Base-by-base conservation (phyloP, 306 rosid species). In the cucumber (Cucumis sativus) region DNA sequence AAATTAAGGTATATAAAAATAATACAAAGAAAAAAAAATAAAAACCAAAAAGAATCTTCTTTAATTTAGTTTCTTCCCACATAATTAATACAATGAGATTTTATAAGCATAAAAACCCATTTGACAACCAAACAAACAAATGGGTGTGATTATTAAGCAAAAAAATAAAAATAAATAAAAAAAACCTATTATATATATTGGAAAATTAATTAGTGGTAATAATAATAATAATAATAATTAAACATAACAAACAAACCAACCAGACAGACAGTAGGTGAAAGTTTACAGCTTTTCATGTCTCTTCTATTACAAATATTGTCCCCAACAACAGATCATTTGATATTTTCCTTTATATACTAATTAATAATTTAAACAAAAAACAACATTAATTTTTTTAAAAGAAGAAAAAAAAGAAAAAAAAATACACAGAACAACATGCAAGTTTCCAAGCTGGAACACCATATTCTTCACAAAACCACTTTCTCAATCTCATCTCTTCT, bases 51-150 rank as follows among this genome's bases (percentile, higher is more conserved):
- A 70, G 21, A 47, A 15, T 25, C 76, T 49, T 47, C 5, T 28
- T 28, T 28, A 28, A 28, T 28, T 28, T 28, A 28, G 1, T 16
- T 71, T 71, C 17, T 33, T 9, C 57, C 57, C 37, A 69, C 20
- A 45, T 40, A 21, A 43, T 18, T 40, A 21, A 43, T 18, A 43
- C 17, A 69, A 68, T 67, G 52, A 6, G 43, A 10, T 69, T 70
- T 70, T 37, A 70, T 47, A 23, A 23, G 75, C 57, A 51, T 52
- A 90, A 81, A 70, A 82, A 25, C 58, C n/a, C 78, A 43, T 56
- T 54, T 58, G 41, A 79, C 81, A 87, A 83, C 81, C 75, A 45
- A 69, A 69, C 57, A 80, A 71, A 52, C 62, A 77, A 81, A 77
- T 75, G 78, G 55, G 73, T 15, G 61, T 18, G 74, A 73, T 79